Evolutionary conservation across 176 grass and related monocot species (phyloP), one percentile per base, ranked within the genome.

Genomic region (Aegilops sharonensis): DNA sequence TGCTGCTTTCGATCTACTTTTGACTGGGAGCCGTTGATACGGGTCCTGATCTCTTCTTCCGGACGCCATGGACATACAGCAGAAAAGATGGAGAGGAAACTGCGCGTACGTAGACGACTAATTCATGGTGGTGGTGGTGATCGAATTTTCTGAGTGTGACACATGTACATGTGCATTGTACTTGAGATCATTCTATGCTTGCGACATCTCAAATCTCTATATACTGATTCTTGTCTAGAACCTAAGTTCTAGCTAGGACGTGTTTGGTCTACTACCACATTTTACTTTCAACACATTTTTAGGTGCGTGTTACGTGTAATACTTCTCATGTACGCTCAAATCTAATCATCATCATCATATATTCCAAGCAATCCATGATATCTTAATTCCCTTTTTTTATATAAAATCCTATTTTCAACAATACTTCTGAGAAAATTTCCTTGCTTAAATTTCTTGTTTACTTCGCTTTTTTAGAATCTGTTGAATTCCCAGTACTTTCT

Each of bases 111-210:
- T 42, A 15, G 72, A 52, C 48, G 72, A 52, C 13, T 47, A 47
- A n/a, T 6, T 47, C 20, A 9, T 48, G 45, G 50, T 54, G 50
- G 50, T 47, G 56, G 17, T 52, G 42, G 20, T 20, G 20, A 50
- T 76, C 57, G 71, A 75, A 85, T 52, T 67, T 77, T 56, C 11
- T 17, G 83, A 77, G 62, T 52, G 72, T 8, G 83, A 77, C 81
- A 21, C 35, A 36, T 20, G 11, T 40, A 24, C n/a, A 30, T 36
- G 57, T 72, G 81, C 32, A 59, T 12, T 59, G 81, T 74, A 73
- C 34, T 14, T n/a, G 68, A 62, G 52, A 74, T 10, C 48, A 72
- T 39, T 72, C 21, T 56, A 11, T 56, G 45, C 73, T 32, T 12
- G 47, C 47, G 5, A 54, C 29, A 56, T 54, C 47, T 77, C 47